Base-by-base conservation (phyloP, 257 asterid genomes). In the Ehretia macrophylla region DNA sequence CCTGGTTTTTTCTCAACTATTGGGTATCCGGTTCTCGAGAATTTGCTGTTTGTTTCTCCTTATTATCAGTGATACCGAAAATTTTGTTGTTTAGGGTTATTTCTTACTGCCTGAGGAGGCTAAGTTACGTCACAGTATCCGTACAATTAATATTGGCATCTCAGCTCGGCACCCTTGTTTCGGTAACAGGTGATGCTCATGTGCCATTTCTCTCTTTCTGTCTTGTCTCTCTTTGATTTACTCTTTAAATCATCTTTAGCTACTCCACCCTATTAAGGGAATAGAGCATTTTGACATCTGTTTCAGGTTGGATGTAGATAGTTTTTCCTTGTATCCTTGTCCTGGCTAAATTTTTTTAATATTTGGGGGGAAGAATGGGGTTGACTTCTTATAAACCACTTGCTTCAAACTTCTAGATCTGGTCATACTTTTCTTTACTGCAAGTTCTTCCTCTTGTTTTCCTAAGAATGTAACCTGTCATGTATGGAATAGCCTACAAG, bases 61-160 rank as follows among this genome's bases (percentile, higher is more conserved):
- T 37, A n/a, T n/a, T n/a, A n/a, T 13, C 10, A 21, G 32, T 56
- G 35, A 62, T 27, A 39, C 47, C 53, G 10, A 61, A 58, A 32
- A 38, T 2, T 58, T 55, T 65, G 49, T 23, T 46, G 5, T 46
- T 47, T 58, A 92, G 99, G 99, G 99, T 44, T 92, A 88, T 72
- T 81, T 92, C 78, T 80, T 92, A 70, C 77, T 92, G 74, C 89
- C 99, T 21, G 97, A 92, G 74, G 99, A 84, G 79, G 91, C 94
- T 67, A 83, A 82, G 74, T 68, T 79, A 73, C 85, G 54, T 81
- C 99, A 92, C 78, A 77, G 78, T 58, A 92, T 92, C 44, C 73
- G 50, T 60, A 81, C 96, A 56, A 74, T 76, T 46, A 86, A 92
- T 67, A 79, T 86, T 70, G 86, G 91, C 78, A 84, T 92, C 75